Base-by-base conservation (phyloP, 2,329 filamentous ascomycete species). In the Penicillium sp. region DNA sequence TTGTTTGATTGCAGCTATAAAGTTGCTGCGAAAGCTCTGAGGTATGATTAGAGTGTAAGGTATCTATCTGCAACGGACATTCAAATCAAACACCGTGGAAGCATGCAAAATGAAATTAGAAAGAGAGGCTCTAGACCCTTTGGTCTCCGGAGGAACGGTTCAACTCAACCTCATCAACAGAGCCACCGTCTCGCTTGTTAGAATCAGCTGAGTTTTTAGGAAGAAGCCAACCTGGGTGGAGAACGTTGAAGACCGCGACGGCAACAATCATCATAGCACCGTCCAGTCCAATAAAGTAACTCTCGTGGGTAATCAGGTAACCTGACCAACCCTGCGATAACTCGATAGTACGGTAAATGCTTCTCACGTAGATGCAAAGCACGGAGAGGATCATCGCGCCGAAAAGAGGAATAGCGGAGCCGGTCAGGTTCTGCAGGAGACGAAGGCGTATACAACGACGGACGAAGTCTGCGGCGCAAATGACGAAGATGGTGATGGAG, bases 401-500 rank as follows among this genome's bases (percentile, higher is more conserved):
- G 7, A 71, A 63, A 7, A 73, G 58, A 12, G 74, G 70, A 3
- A 65, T 40, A 4, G 72, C 47, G 3, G 63, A 58, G 5, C 67
- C 63, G 6, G 51, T 62, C 48, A 67, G 49, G 7, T 54, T 46
- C 36, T 65, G 58, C 17, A 70, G 43, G 7, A 42, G 39, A 18
- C 24, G 39, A 15, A 49, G 52, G 9, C 62, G 61, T 34, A 66
- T 33, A 3, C 67, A 65, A 12, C 77, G 70, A 8, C 68, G 63
- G 17, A 83, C 63, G 60, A 83, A 84, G 34, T 73, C 69, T 1
- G 57, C 67, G 3, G 82, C 76, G 36, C 80, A 68, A 56, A 64
- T 51, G 39, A 76, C 76, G 65, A 86, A 86, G 50, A 80, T 52
- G 29, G 77, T 72, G 47, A 86, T 77, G 7, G 80, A 79, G 46